These are phyloP conservation scores for Paecilomyces variotii DNA, from an alignment of 2,329 filamentous ascomycete genomes.

Conservation along the genomic window DNA sequence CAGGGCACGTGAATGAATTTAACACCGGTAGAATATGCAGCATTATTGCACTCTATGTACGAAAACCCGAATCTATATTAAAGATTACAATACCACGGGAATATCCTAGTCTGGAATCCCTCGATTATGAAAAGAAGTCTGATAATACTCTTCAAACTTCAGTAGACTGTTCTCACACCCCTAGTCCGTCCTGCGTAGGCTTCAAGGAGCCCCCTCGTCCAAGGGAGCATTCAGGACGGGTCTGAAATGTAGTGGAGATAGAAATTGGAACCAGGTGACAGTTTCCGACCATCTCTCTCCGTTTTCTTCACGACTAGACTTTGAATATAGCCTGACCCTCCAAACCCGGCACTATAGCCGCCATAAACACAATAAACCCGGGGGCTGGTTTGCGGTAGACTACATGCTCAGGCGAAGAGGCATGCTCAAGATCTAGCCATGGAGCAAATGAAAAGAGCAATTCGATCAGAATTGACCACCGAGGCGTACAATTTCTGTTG, in stretches of 20 bases:
- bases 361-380: not conserved
- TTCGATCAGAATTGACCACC: constrained; percentile 2
- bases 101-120: too few species aligned
- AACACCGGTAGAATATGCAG: too few species aligned
- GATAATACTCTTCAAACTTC: too few species aligned
- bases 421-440: not conserved
- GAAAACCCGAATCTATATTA: too few species aligned
- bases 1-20: too few species aligned
- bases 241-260: constrained; percentile 46
- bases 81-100: too few species aligned
- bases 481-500: constrained; percentile 22
- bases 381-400: not conserved
- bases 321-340: not conserved
- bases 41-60: too few species aligned
- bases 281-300: not conserved
- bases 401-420: constrained; percentile 11
- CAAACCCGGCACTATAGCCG: not conserved
- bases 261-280: constrained; percentile 13
- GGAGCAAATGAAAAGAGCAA: not conserved
- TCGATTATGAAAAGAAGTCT: too few species aligned
- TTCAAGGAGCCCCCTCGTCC: constrained; percentile 23
- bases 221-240: constrained; percentile 31
- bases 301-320: constrained; percentile 8
- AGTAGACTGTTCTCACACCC: constrained; percentile 44
- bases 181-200: constrained; percentile 49